phyloP scores from a whole-genome alignment of 768 basidiomycete genomes.

The Tylopilus sp. region DNA sequence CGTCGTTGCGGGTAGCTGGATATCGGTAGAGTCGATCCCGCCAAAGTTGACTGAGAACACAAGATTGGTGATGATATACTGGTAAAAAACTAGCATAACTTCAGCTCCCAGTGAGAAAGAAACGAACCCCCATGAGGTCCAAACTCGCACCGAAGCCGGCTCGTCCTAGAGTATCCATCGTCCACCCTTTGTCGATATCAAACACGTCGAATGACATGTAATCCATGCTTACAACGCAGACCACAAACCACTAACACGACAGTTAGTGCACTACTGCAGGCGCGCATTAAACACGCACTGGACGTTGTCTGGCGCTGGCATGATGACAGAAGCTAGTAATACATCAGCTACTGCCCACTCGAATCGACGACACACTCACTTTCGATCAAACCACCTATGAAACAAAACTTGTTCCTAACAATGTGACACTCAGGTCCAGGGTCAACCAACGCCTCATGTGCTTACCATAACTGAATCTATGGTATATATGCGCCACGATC shows the following conservation, averaged over 20 bases:
- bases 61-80: constrained; percentile 71
- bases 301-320: constrained; percentile 42
- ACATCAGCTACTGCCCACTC: constrained; percentile 1
- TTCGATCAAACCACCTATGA: constrained; percentile 74
- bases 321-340: constrained; percentile 32
- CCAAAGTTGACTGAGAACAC: constrained; percentile 72
- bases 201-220: background rate
- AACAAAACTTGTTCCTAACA: constrained; percentile 75
- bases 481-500: constrained; percentile 10
- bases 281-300: constrained; percentile 18
- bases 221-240: constrained; percentile 38
- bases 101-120: too few relatives aligned
- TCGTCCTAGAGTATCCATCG: constrained; percentile 51
- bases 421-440: constrained; percentile 3
- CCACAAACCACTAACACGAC: constrained; percentile 40
- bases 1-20: constrained; percentile 60
- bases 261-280: constrained; percentile 5
- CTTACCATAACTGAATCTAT: constrained; percentile 31
- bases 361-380: constrained; percentile 13
- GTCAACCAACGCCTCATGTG: background rate
- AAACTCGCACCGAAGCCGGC: constrained; percentile 55
- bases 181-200: constrained; percentile 37
- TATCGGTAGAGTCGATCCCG: constrained; percentile 51
- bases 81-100: background rate
- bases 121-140: constrained; percentile 55